These are phyloP conservation scores for Aristolochia californica DNA, from an alignment of 164 flowering plant genomes.

Conservation along the genomic window DNA sequence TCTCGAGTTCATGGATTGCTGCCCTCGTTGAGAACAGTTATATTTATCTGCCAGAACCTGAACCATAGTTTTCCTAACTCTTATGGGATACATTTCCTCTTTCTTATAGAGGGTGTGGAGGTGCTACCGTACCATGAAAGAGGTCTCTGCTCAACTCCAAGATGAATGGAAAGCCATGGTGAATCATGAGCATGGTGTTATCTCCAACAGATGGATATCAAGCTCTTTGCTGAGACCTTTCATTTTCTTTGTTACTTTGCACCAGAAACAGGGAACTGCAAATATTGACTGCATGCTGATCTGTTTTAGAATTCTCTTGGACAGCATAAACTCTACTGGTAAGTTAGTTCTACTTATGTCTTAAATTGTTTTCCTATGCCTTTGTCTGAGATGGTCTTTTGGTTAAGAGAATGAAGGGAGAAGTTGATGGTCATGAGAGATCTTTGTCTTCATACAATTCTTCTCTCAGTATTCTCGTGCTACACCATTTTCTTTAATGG, in stretches of 20 bases:
- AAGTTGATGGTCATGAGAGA: not conserved
- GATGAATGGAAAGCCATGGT: slow-evolving; percentile 47
- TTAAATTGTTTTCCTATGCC: not conserved
- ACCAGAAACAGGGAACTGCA: slow-evolving; percentile 18
- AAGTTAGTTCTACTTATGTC: not conserved
- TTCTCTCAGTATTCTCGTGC: not conserved
- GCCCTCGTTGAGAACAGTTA: not conserved
- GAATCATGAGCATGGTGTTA: slow-evolving; percentile 13
- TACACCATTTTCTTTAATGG: not conserved
- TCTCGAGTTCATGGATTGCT: not conserved
- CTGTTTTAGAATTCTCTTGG: slow-evolving; percentile 63
- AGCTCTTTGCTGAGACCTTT: slow-evolving; percentile 63
- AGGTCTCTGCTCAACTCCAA: slow-evolving; percentile 38
- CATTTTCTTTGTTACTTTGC: slow-evolving; percentile 51
- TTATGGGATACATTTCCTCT: not conserved
- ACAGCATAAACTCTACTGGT: slow-evolving; percentile 71
- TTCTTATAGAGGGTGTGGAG: slow-evolving; percentile 81
- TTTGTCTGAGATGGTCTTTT: not conserved
- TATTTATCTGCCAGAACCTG: no score
- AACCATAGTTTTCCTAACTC: no score
- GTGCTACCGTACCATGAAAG: slow-evolving; percentile 38
- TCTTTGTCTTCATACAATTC: not conserved
- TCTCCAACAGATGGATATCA: slow-evolving; percentile 43
- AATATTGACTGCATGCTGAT: slow-evolving; percentile 35
- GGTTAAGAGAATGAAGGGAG: not conserved